phyloP scores from a whole-genome alignment of 768 basidiomycete species.

The Cystoderma amianthinum region DNA sequence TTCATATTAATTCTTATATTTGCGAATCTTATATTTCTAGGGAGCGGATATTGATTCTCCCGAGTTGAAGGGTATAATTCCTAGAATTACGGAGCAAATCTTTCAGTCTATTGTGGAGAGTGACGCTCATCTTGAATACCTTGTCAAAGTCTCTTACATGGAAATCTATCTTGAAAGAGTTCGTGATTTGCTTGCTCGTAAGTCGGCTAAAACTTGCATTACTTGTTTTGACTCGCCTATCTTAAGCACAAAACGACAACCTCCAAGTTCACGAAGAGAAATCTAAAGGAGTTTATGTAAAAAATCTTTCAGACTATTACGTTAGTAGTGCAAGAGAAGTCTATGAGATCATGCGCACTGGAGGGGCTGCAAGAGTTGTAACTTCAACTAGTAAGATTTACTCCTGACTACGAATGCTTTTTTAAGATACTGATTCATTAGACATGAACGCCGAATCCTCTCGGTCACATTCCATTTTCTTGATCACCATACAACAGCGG shows the following conservation, averaged over 20 bases:
- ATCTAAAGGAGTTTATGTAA: slow-evolving; percentile 94
- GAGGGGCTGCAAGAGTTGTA: slow-evolving; percentile 84
- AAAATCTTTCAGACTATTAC: slow-evolving; percentile 95
- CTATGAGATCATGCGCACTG: slow-evolving; percentile 98
- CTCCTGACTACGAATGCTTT: slow-evolving; percentile 1
- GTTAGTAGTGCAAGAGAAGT: slow-evolving; percentile 94
- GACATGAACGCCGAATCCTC: slow-evolving; percentile 99
- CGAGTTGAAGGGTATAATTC: slow-evolving; percentile 94
- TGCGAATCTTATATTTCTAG: slow-evolving; percentile 31
- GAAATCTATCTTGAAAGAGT: slow-evolving; percentile 98
- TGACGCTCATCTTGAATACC: slow-evolving; percentile 92
- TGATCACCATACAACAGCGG: slow-evolving; percentile 94
- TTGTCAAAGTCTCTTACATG: slow-evolving; percentile 99
- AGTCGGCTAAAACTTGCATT: slow-evolving; percentile 30
- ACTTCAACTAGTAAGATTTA: slow-evolving; percentile 81
- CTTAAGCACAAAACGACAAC: slow-evolving; percentile 90
- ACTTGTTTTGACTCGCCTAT: not conserved
- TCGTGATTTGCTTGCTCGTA: slow-evolving; percentile 91
- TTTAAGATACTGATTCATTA: slow-evolving; percentile 19
- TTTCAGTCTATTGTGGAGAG: slow-evolving; percentile 97
- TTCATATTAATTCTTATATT: slow-evolving; percentile 2
- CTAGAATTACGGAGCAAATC: slow-evolving; percentile 97
- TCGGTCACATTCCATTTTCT: slow-evolving; percentile 97
- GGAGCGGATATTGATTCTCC: slow-evolving; percentile 94
- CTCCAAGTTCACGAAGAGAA: slow-evolving; percentile 99